phyloP scores from a whole-genome alignment of 805 yeast genomes.

The Wickerhamiella siamensis region DNA sequence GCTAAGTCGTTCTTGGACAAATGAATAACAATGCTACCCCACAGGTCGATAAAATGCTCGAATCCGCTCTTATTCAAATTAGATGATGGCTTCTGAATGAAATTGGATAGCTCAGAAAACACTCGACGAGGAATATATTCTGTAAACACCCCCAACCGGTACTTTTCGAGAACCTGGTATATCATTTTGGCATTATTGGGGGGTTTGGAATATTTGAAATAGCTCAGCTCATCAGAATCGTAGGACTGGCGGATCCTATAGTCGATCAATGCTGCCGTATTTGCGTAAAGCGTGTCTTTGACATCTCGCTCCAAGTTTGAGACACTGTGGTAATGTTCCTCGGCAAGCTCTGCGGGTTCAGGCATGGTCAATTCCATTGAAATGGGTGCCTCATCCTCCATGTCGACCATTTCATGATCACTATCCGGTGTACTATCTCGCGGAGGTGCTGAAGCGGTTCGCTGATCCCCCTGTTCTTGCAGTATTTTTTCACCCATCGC shows the following conservation, averaged over 20 bases:
- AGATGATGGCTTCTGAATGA: background rate
- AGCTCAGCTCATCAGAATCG: conserved; percentile 34
- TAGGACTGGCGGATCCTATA: conserved; percentile 38
- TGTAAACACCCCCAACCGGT: background rate
- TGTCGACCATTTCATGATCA: conserved; percentile 6
- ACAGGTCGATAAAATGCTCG: conserved; percentile 2
- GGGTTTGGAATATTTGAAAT: conserved; percentile 31
- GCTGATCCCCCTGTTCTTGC: background rate
- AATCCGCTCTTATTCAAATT: background rate
- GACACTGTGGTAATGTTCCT: background rate
- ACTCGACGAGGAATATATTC: background rate
- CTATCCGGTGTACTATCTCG: conserved; percentile 1
- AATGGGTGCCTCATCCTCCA: conserved; percentile 1
- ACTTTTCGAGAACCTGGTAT: background rate
- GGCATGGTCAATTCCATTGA: background rate
- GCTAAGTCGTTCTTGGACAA: conserved; percentile 1
- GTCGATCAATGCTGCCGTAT: conserved; percentile 32
- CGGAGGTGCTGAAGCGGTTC: background rate
- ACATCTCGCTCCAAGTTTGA: conserved; percentile 5
- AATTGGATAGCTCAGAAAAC: background rate
- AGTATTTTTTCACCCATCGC: background rate
- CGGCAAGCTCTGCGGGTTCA: background rate
- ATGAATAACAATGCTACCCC: conserved; percentile 1
- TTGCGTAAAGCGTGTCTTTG: conserved; percentile 16
- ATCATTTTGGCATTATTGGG: no score